A percentile compares a stretch with the other conserved stretches of the same genome.
phyloP scores from a whole-genome alignment of 1,284 basidiomycete species.

The Rugosomyces carneus region DNA sequence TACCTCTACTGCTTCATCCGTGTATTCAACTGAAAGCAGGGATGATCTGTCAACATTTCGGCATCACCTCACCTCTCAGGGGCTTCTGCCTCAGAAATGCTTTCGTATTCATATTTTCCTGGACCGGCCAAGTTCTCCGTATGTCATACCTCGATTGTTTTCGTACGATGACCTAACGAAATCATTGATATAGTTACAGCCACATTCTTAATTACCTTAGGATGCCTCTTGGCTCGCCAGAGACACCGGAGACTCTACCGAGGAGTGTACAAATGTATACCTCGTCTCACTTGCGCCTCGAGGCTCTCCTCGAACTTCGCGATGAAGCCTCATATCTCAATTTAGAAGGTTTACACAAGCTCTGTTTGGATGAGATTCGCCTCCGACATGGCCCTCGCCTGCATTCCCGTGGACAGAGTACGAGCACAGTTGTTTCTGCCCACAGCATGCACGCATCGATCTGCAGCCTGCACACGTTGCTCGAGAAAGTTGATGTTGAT shows the following conservation, averaged over 20 bases:
- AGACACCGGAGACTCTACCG: slow-evolving; percentile 50
- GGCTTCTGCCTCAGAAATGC: slow-evolving; percentile 41
- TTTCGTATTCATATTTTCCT: slow-evolving; percentile 65
- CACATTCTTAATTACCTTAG: slow-evolving; percentile 70
- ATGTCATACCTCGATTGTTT: slow-evolving; percentile 28
- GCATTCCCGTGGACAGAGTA: slow-evolving; percentile 31
- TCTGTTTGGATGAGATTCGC: slow-evolving; percentile 63
- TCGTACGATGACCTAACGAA: slow-evolving; percentile 6
- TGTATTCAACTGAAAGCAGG: slow-evolving; percentile 44
- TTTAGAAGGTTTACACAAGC: slow-evolving; percentile 50
- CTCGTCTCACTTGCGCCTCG: slow-evolving; percentile 43
- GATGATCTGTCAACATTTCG: slow-evolving; percentile 45
- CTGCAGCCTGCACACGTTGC: slow-evolving; percentile 40
- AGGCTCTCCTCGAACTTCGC: slow-evolving; percentile 62
- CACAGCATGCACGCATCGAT: slow-evolving; percentile 43
- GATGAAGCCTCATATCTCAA: slow-evolving; percentile 71
- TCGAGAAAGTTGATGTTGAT: slow-evolving; percentile 35
- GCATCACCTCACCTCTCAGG: slow-evolving; percentile 55
- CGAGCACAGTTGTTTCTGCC: slow-evolving; percentile 28
- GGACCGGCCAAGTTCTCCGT: slow-evolving; percentile 75
- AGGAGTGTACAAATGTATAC: slow-evolving; percentile 48
- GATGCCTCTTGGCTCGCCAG: slow-evolving; percentile 37
- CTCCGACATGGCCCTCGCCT: slow-evolving; percentile 33
- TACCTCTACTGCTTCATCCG: slow-evolving; percentile 40
- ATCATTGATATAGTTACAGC: slow-evolving; percentile 41